A percentile compares a stretch with the other conserved stretches of the same genome.
These are phyloP conservation scores for Talaromyces piceae DNA, from an alignment of 2,329 filamentous ascomycete genomes.

Conservation along the genomic window DNA sequence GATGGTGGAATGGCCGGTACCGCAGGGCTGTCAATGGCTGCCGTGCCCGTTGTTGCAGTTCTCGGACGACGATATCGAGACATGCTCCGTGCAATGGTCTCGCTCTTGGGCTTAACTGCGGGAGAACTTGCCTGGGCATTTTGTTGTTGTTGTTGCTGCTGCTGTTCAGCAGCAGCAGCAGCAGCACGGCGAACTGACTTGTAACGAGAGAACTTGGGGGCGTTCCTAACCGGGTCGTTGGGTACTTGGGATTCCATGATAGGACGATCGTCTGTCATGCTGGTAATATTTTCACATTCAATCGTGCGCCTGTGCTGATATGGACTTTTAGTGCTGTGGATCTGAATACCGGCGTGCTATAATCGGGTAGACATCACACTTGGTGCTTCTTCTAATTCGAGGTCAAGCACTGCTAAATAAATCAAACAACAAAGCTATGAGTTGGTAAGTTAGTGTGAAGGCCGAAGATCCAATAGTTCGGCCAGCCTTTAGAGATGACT, in stretches of 20 bases:
- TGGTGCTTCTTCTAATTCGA: not conserved
- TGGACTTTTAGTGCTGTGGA: not conserved
- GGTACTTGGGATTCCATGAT: constrained; percentile 18
- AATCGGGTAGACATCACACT: not conserved
- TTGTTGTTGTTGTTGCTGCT: not conserved
- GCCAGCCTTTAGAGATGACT: too few species aligned
- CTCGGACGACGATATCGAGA: constrained; percentile 26
- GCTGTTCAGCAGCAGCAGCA: too few species aligned
- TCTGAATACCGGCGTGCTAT: not conserved
- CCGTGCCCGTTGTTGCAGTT: constrained; percentile 14
- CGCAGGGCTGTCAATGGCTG: constrained; percentile 5
- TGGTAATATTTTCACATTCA: not conserved
- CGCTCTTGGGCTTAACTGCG: constrained; percentile 16
- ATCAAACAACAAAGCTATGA: not conserved
- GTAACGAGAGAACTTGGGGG: constrained; percentile 50
- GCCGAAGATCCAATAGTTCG: not conserved
- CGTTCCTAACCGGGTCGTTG: constrained; percentile 8
- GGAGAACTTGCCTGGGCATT: not conserved
- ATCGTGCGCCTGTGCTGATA: not conserved
- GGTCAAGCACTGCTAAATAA: not conserved
- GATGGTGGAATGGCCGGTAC: constrained; percentile 13
- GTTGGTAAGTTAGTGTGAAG: not conserved
- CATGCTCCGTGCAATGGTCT: constrained; percentile 27
- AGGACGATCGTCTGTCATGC: constrained; percentile 4
- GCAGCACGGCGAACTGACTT: constrained; percentile 47